Percentiles rank a stretch among this genome's conserved stretches.
These are phyloP conservation scores for Giardia muris DNA, from an alignment of 208 protist species.

Conservation along the genomic window DNA sequence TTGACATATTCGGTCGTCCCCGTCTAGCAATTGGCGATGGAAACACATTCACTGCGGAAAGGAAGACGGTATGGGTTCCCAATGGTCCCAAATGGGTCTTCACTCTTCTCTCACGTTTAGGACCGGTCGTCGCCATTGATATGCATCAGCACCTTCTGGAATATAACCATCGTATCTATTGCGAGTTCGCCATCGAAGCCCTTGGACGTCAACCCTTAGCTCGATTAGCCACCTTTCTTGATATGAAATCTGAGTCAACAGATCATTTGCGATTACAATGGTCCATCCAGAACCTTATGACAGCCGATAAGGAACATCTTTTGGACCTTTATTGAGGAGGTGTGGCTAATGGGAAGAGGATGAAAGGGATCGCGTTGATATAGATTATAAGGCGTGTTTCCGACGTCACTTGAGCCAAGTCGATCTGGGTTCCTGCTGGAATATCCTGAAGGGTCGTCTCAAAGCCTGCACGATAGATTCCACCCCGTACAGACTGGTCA, in stretches of 20 bases:
- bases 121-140: neutral
- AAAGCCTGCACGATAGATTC: neutral
- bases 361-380: too few relatives aligned
- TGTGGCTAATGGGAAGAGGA: too few relatives aligned
- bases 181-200: neutral
- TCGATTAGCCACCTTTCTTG: too few relatives aligned
- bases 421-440: too few relatives aligned
- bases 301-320: too few relatives aligned
- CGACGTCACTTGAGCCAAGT: too few relatives aligned
- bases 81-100: neutral
- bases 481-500: neutral
- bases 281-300: too few relatives aligned
- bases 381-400: too few relatives aligned
- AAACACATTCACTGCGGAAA: neutral
- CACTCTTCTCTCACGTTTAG: neutral
- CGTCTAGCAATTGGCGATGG: neutral
- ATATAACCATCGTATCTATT: neutral
- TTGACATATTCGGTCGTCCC: neutral
- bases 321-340: too few relatives aligned
- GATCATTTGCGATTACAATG: too few relatives aligned
- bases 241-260: too few relatives aligned
- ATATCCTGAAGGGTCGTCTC: too few relatives aligned
- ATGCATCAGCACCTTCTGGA: neutral
- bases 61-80: neutral
- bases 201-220: neutral